Base-by-base conservation (phyloP, 106 monocot genomes). In the Dactylorhiza incarnata region DNA sequence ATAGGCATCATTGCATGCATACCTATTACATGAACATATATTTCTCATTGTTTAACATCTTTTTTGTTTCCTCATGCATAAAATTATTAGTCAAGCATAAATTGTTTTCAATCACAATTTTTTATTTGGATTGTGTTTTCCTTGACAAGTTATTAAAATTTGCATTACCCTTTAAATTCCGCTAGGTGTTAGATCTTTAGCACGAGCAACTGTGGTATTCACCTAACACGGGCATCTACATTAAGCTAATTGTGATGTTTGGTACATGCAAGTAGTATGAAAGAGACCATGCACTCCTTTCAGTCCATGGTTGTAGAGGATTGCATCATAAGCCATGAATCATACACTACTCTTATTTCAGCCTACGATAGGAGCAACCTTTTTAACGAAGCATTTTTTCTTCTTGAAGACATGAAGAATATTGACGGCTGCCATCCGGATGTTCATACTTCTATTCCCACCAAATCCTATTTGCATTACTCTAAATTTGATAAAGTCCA, bases 201-300 rank as follows among this genome's bases (percentile, higher is more conserved):
- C 83, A 89, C 13, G 91, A 91, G 79, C 96, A 97, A 67, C 74
- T 94, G 1, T 97, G 96, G 96, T 97, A 97, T 80, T 81, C 78
- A 51, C 96, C 96, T 6, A 87, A 97, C 73, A 6, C 84, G n/a
- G 93, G 86, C 55, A 91, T 94, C 53, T 97, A 97, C 76, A 86
- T 97, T 44, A 93, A 97, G 80, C 89, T 93, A 22, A 97, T 94
- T 77, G 93, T 94, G 59, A 97, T 97, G 96, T 89, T 97, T 67
- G 96, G 93, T 14, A 97, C 93, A 85, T 97, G 93, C 73, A 91
- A 89, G 72, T 93, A 97, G 59, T 91, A 93, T 8, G 83, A 91
- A 81, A 87, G 70, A 83, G 96, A 93, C 17, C 93, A 89, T 58
- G 51, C 62, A 44, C 89, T n/a, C 91, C 11, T 97, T 97, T 56